A percentile compares a stretch with the other conserved stretches of the same genome.
phyloP scores from a whole-genome alignment of 192 early-diverging fungal species.

The Entomortierella chlamydospora region DNA sequence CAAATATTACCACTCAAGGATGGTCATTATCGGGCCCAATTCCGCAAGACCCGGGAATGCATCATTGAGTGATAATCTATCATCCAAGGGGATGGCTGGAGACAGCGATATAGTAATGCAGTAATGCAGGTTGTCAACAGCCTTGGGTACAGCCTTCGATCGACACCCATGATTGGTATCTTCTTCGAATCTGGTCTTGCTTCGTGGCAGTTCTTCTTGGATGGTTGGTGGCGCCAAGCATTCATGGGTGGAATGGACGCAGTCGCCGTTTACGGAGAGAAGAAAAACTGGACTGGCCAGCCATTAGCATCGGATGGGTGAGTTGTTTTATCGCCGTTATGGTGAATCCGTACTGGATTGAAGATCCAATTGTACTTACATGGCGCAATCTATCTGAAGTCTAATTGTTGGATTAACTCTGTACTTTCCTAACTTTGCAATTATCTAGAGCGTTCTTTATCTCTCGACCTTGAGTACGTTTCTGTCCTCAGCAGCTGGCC shows the following conservation, averaged over 20 bases:
- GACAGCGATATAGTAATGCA: slow-evolving; percentile 50
- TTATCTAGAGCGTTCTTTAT: slow-evolving; percentile 57
- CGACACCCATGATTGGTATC: slow-evolving; percentile 64
- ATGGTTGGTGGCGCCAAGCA: slow-evolving; percentile 51
- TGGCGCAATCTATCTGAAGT: too few relatives aligned
- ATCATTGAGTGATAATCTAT: not conserved
- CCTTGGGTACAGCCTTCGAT: slow-evolving; percentile 62
- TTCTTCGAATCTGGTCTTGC: slow-evolving; percentile 60
- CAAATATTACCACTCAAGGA: not conserved
- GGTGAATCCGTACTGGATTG: slow-evolving; percentile 51
- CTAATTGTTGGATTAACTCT: too few relatives aligned
- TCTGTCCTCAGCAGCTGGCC: slow-evolving; percentile 43
- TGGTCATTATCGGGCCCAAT: not conserved
- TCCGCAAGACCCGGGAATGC: not conserved
- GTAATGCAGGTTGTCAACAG: slow-evolving; percentile 51
- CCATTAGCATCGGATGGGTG: slow-evolving; percentile 60
- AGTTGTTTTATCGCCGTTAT: slow-evolving; percentile 61
- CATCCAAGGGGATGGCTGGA: not conserved
- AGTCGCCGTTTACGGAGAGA: slow-evolving; percentile 41
- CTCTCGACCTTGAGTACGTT: slow-evolving; percentile 56
- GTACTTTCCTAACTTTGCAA: too few relatives aligned
- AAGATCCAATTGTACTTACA: too few relatives aligned
- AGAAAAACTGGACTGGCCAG: slow-evolving; percentile 31
- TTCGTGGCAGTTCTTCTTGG: slow-evolving; percentile 50
- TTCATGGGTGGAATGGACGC: slow-evolving; percentile 58